Percentiles rank a stretch among this genome's conserved stretches.
Evolutionary conservation across 2,329 filamentous ascomycete species (phyloP).

Genomic region (Lecanicillium sp.): DNA sequence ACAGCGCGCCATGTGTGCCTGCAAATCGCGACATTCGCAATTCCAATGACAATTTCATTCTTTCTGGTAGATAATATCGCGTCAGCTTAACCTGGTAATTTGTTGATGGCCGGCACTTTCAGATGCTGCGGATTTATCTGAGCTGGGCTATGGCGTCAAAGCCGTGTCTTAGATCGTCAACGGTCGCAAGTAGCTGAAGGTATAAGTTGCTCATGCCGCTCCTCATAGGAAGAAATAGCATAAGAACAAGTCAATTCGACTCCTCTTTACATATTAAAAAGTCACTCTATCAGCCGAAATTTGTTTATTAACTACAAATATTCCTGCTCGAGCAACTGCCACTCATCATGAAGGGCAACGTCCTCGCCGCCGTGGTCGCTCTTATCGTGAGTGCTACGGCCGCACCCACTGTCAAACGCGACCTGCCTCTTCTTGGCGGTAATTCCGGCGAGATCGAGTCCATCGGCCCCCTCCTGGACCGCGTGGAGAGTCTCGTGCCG

Average conservation of each 20-base stretch:
- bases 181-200: no score
- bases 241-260: no score
- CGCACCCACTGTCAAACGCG: constrained; percentile 8
- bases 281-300: neutral
- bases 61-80: constrained; percentile 2
- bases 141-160: constrained; percentile 9
- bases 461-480: constrained; percentile 2
- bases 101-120: no score
- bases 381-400: constrained; percentile 4
- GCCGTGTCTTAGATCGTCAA: constrained; percentile 9
- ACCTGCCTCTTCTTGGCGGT: constrained; percentile 8
- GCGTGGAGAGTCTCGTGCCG: constrained; percentile 6
- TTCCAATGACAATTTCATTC: no score
- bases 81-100: neutral
- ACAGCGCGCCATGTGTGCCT: no score
- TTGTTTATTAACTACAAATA: no score
- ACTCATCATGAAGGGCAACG: constrained; percentile 8
- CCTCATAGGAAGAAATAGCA: no score
- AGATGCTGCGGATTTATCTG: no score
- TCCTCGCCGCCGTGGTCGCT: constrained; percentile 2
- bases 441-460: constrained; percentile 4
- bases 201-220: no score
- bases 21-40: no score
- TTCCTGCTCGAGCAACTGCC: neutral
- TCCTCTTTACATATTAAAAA: no score